Evolutionary conservation across 805 yeast species (phyloP).

Genomic region (Myxozyma geophila): DNA sequence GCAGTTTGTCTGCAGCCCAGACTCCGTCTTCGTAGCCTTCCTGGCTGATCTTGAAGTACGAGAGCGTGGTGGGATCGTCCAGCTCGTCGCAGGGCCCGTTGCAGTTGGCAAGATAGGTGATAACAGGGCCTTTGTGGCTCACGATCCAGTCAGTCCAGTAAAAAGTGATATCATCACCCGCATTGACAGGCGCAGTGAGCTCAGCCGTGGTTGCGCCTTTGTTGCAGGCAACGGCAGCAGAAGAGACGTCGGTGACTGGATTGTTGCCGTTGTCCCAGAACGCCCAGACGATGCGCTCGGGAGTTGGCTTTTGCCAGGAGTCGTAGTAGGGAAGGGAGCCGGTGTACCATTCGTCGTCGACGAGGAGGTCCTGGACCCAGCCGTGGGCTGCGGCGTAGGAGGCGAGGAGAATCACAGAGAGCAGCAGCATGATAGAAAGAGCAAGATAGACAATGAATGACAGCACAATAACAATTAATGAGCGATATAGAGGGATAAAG

Average conservation of each 20-base stretch:
- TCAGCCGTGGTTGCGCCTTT: neutral
- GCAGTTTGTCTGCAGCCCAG: slow-evolving; percentile 1
- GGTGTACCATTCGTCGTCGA: slow-evolving; percentile 1
- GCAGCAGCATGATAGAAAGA: neutral
- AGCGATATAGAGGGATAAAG: neutral
- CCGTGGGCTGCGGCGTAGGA: slow-evolving; percentile 1
- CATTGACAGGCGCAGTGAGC: neutral
- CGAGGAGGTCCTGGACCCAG: slow-evolving; percentile 4
- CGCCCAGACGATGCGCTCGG: slow-evolving; percentile 7
- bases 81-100: neutral
- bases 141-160: slow-evolving; percentile 7
- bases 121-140: neutral
- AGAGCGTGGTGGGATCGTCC: neutral
- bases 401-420: neutral
- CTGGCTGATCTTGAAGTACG: neutral
- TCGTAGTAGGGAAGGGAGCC: slow-evolving; percentile 1
- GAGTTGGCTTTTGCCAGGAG: slow-evolving; percentile 3
- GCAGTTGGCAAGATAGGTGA: slow-evolving; percentile 3
- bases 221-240: neutral
- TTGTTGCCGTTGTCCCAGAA: slow-evolving; percentile 1
- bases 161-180: slow-evolving; percentile 1
- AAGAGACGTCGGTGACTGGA: slow-evolving; percentile 4
- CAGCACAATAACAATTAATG: neutral
- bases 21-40: slow-evolving; percentile 2
- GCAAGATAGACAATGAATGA: neutral